Percentiles rank a stretch among this genome's conserved stretches.
Evolutionary conservation across 2,329 filamentous ascomycete species (phyloP).

Genomic region (Epichloe hybrida): DNA sequence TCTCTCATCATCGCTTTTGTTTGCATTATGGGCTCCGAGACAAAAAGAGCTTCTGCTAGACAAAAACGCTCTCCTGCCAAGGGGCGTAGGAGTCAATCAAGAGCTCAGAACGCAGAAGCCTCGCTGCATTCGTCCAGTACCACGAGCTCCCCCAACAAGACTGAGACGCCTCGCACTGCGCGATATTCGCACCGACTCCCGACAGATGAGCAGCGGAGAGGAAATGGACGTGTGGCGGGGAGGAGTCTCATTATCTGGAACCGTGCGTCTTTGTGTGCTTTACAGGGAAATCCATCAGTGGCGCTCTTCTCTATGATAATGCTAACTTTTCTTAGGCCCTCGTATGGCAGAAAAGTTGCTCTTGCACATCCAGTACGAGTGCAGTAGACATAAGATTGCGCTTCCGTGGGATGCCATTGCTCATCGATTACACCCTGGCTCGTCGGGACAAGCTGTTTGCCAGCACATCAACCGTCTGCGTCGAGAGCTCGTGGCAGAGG

Average conservation of each 20-base stretch:
- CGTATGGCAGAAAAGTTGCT: constrained; percentile 33
- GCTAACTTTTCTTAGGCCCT: constrained; percentile 19
- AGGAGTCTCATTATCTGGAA: constrained; percentile 29
- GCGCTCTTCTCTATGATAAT: too few relatives aligned
- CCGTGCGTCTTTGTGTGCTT: constrained; percentile 18
- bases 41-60: constrained; percentile 8
- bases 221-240: constrained; percentile 19
- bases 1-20: not conserved
- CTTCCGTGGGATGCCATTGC: constrained; percentile 28
- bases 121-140: constrained; percentile 1
- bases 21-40: constrained; percentile 6
- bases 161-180: constrained; percentile 6
- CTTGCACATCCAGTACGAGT: constrained; percentile 28
- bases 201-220: constrained; percentile 12
- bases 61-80: constrained; percentile 7
- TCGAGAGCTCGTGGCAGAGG: constrained; percentile 20
- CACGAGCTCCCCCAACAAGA: constrained; percentile 4
- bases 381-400: constrained; percentile 15
- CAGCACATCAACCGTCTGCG: constrained; percentile 26
- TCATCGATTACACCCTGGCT: constrained; percentile 27
- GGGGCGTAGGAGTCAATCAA: constrained; percentile 5
- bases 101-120: constrained; percentile 5
- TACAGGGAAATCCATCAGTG: too few relatives aligned
- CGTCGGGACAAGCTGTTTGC: constrained; percentile 23
- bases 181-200: constrained; percentile 14